Evolutionary conservation across 306 rosid species (phyloP), one percentile per base, ranked within the genome.

Genomic region (Begonia fuchsioides): DNA sequence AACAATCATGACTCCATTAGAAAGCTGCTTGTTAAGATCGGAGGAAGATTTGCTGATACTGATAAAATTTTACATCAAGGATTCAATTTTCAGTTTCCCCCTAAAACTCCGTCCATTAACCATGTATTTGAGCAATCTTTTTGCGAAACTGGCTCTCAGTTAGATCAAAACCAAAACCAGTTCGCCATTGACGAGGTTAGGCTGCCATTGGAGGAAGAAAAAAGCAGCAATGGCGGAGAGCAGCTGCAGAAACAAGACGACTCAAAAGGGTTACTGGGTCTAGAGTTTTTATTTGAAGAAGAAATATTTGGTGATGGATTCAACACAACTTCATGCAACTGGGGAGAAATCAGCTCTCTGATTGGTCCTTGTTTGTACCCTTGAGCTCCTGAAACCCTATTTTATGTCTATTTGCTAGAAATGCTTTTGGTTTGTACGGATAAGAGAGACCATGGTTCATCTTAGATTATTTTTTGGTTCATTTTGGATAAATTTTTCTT

Each of bases 21-120:
- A 44, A 83, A 56, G 32, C 26, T 79, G 12, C 78, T 83, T 4
- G 53, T 69, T 69, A 83, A 76, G 56, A 82, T 83, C 8, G 94
- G 83, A 51, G 94, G 85, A 15, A 72, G 74, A 51, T 79, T 79
- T 70, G 57, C 77, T 10, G 58, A 69, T 39, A 32, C 12, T 49
- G 39, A 60, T 51, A 56, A 43, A 18, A 17, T 17, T n/a, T 32
- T 20, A 12, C 51, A 38, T 35, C 69, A 44, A 32, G 46, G 15
- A 15, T 3, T 10, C 35, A 10, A 10, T 11, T 12, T 18, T 48
- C 52, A 48, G n/a, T 48, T 56, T 17, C 32, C 52, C 6, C 14
- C 50, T 13, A 14, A 32, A 41, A 10, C 14, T 10, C 2, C 3
- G 13, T 6, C 12, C 19, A 13, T 73, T 8, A 64, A 64, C 38